Base-by-base conservation (phyloP, 192 early-diverging fungal genomes). In the Coemansia sp. region DNA sequence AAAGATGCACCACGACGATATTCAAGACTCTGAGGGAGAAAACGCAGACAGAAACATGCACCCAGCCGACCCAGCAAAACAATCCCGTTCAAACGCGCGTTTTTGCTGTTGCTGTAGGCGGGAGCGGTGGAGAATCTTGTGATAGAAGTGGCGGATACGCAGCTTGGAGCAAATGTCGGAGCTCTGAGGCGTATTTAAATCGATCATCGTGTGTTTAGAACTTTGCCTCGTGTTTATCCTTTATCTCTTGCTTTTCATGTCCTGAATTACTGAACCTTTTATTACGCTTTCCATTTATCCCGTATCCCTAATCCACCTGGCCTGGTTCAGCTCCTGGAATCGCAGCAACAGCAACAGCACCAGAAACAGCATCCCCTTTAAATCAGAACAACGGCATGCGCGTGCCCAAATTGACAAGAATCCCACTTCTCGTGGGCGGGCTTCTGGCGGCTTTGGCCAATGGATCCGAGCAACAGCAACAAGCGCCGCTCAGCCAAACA, bases 401-500 rank as follows among this genome's bases (percentile, higher is more conserved):
- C 57, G 15, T 59, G 10, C 18, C 35, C 18, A 34, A 38, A 38
- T 38, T 59, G 16, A 36, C 57, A 34, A 38, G 9, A 15, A 59
- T 59, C 35, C 10, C 8, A 16, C 35, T 35, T 38, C 35, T 59
- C 24, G 34, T 55, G 26, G 7, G 52, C 52, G 24, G 24, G 44
- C 44, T 46, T 26, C 23, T 55, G 7, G 21, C n/a, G 57, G 57
- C 57, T 34, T 5, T 38, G n/a, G 57, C 57, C 57, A 59, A 34
- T 33, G 35, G 57, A 34, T 36, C 30, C 10, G 57, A 59, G 35
- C 34, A 34, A 34, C 34, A 59, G 39, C 39, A 20, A 21, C 58
- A 0, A 30, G 63, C 4, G 5, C 44, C 7, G 44, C 44, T 57
- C 30, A 18, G 38, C 38, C 70, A 81, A 43, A 70, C 64, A 15